Conservation (phyloP, 805 yeast species). For the Cyberlindnera suaveolens region DNA sequence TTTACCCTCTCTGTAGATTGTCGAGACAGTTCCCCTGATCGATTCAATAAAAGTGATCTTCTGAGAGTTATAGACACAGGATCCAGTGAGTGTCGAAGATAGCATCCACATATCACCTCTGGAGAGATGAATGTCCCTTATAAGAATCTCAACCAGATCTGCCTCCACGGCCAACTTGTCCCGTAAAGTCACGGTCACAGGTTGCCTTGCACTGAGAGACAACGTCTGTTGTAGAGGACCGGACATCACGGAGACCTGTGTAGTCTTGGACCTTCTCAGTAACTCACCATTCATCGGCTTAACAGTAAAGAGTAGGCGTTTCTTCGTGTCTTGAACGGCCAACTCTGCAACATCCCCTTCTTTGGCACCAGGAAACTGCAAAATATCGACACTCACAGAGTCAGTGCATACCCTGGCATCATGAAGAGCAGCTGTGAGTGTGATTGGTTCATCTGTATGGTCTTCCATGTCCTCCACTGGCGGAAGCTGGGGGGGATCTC, state of each 20-base stretch:
- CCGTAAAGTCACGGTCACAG: conserved; percentile 50
- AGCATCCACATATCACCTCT: conserved; percentile 93
- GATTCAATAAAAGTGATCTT: conserved; percentile 54
- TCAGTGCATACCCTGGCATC: conserved; percentile 54
- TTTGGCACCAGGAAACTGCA: conserved; percentile 52
- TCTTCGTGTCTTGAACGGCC: conserved; percentile 28
- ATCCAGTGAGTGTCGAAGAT: conserved; percentile 51
- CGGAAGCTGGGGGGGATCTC: background rate
- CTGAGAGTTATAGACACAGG: conserved; percentile 65
- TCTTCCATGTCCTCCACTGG: background rate
- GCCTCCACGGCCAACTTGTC: conserved; percentile 50
- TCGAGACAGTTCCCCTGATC: conserved; percentile 57
- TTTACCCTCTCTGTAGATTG: conserved; percentile 58
- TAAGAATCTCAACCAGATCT: conserved; percentile 75
- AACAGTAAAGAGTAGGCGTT: conserved; percentile 39
- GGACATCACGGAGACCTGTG: conserved; percentile 50
- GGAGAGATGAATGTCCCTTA: conserved; percentile 74
- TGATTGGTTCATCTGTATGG: conserved; percentile 14
- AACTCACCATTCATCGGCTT: conserved; percentile 28
- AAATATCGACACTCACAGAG: conserved; percentile 57
- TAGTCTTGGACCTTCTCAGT: conserved; percentile 25
- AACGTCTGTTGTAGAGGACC: conserved; percentile 54
- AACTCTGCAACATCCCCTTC: conserved; percentile 78
- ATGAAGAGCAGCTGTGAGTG: conserved; percentile 39
- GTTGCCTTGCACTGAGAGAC: conserved; percentile 62